Evolutionary conservation across 768 basidiomycete genomes (phyloP).

Genomic region (Russula sp.): DNA sequence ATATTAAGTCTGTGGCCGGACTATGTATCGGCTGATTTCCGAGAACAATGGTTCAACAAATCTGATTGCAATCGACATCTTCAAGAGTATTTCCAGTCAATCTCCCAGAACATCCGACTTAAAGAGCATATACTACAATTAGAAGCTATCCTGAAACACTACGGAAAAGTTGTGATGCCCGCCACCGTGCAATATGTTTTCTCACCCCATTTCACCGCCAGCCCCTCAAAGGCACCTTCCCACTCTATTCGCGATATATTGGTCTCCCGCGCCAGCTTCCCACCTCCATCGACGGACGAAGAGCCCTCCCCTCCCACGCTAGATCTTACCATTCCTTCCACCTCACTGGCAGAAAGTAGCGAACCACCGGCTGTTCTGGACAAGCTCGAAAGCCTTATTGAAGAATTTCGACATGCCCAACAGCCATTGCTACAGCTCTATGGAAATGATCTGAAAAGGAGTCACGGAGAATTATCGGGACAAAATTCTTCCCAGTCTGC

Average conservation of each 20-base stretch:
- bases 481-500: neutral
- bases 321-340: neutral
- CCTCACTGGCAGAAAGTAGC: neutral
- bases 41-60: constrained; percentile 1
- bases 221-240: neutral
- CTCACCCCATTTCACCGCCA: neutral
- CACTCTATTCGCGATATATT: neutral
- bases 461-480: neutral
- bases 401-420: neutral
- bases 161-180: neutral
- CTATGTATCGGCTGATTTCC: neutral
- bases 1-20: neutral
- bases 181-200: neutral
- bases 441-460: neutral
- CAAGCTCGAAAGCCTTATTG: neutral
- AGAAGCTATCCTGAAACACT: neutral
- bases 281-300: too few species aligned
- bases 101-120: neutral
- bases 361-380: neutral
- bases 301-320: neutral
- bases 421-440: neutral
- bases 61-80: neutral
- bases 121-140: neutral
- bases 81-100: neutral
- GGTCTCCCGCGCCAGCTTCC: neutral